phyloP scores from a whole-genome alignment of 2,329 filamentous ascomycete species.

The Diaporthe velutina region DNA sequence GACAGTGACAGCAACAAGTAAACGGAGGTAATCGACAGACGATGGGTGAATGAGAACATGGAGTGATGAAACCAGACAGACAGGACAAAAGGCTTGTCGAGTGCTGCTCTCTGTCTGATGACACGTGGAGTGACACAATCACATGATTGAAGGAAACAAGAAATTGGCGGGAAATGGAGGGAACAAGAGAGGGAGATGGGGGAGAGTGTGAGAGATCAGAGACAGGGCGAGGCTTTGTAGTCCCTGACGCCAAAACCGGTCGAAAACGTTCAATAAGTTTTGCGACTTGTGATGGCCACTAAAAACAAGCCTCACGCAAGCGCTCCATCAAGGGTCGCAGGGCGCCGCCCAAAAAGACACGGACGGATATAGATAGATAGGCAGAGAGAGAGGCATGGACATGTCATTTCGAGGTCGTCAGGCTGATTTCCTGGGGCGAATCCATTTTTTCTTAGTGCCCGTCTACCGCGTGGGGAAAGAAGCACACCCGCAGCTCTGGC shows the following conservation, averaged over 20 bases:
- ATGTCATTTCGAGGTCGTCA: background rate
- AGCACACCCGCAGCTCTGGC: background rate
- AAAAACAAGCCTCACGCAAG: background rate
- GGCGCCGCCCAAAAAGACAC: background rate
- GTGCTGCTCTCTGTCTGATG: background rate
- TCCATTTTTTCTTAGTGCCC: slow-evolving; percentile 29
- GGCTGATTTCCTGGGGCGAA: slow-evolving; percentile 2
- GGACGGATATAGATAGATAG: background rate
- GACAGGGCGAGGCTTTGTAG: background rate
- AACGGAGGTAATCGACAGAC: too few species aligned
- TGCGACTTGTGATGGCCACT: background rate
- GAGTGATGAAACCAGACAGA: slow-evolving; percentile 1
- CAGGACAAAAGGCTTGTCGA: background rate
- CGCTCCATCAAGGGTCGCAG: slow-evolving; percentile 8
- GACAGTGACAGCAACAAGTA: background rate
- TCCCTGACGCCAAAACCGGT: background rate
- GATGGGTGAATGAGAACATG: background rate
- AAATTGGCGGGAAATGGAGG: background rate
- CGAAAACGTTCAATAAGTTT: slow-evolving; percentile 5
- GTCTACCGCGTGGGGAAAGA: slow-evolving; percentile 11
- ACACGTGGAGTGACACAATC: slow-evolving; percentile 28
- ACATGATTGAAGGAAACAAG: slow-evolving; percentile 22
- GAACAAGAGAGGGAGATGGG: background rate
- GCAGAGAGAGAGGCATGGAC: background rate
- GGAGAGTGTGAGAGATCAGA: background rate